Base-by-base conservation (phyloP, 768 basidiomycete genomes). In the Paxillus rubicundulus region DNA sequence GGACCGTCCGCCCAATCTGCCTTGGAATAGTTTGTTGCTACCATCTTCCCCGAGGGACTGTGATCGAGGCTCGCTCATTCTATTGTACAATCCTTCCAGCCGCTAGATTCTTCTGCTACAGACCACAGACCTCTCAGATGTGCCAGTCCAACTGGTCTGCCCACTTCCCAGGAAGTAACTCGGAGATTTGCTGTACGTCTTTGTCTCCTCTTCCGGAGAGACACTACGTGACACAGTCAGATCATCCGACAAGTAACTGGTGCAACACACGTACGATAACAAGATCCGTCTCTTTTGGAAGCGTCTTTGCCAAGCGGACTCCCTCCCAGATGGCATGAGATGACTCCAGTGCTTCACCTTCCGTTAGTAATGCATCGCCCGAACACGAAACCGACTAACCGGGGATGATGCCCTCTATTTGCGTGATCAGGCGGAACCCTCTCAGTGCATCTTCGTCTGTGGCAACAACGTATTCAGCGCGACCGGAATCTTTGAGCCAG, bases 291-390 rank as follows among this genome's bases (percentile, higher is more conserved):
- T 94, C 92, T 63, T 88, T 89, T 0, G 90, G 78, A 61, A 98
- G 66, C 0, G 85, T 86, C 72, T 87, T 91, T 2, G 96, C 97
- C 20, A 92, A 73, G 39, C 86, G 78, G 39, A 97, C 80, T 20
- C 88, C 92, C 51, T 88, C 86, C 94, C 95, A 98, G 63, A 99
- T 82, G 18, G 94, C 97, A 71, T 98, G 97, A 8, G 92, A 87
- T 3, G 92, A 95, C 70, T 98, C 97, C 51, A 98, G 75, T 30
- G 96, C 96, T 92, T 36, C 52, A 20, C 51, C 10, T 41, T 14
- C 28, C 17, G 34, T 61, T n/a, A 52, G 49, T 52, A 13, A 41
- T 37, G 28, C 41, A 47, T 57, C 27, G 43, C 43, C 17, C 12
- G 34, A n/a, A 38, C 16, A 48, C 7, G 4, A 13, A 43, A 16